Evolutionary conservation across 2,329 filamentous ascomycete genomes (phyloP).

Genomic region (Neobulgaria alba): DNA sequence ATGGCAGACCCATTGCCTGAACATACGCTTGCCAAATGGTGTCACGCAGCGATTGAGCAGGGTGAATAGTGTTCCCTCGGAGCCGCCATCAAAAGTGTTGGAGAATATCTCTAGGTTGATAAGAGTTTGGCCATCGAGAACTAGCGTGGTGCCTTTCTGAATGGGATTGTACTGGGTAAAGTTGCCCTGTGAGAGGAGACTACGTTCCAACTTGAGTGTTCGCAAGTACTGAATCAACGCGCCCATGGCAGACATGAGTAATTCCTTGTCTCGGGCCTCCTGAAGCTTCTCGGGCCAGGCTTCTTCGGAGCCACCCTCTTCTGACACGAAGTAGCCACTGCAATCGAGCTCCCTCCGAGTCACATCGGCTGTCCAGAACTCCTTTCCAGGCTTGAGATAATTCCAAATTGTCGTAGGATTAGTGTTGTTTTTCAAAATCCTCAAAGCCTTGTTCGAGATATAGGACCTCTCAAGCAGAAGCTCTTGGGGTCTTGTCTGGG

Average conservation of each 20-base stretch:
- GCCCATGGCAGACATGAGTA: constrained; percentile 85
- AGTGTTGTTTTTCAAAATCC: constrained; percentile 95
- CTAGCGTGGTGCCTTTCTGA: constrained; percentile 74
- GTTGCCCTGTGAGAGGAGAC: constrained; percentile 79
- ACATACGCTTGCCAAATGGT: constrained; percentile 91
- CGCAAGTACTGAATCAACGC: constrained; percentile 82
- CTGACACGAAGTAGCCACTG: constrained; percentile 66
- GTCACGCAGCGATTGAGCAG: constrained; percentile 92
- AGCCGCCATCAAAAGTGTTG: constrained; percentile 80
- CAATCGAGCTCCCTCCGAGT: constrained; percentile 73
- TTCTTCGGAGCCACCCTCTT: constrained; percentile 43
- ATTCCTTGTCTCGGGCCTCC: constrained; percentile 66
- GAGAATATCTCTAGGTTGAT: constrained; percentile 97
- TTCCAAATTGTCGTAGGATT: constrained; percentile 93
- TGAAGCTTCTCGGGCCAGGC: constrained; percentile 69
- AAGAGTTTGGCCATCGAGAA: constrained; percentile 90
- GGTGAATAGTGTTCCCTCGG: constrained; percentile 79
- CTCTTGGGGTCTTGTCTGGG: constrained; percentile 83
- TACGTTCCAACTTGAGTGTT: constrained; percentile 79
- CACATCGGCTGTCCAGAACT: constrained; percentile 85
- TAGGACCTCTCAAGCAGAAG: constrained; percentile 80
- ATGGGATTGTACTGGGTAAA: constrained; percentile 92
- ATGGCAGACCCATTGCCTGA: constrained; percentile 96
- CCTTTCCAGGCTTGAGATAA: constrained; percentile 72
- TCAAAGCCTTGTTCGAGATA: constrained; percentile 78